A percentile compares a stretch with the other conserved stretches of the same genome.
Conservation (phyloP, 169 alveolate species). For the Cytauxzoon felis region DNA sequence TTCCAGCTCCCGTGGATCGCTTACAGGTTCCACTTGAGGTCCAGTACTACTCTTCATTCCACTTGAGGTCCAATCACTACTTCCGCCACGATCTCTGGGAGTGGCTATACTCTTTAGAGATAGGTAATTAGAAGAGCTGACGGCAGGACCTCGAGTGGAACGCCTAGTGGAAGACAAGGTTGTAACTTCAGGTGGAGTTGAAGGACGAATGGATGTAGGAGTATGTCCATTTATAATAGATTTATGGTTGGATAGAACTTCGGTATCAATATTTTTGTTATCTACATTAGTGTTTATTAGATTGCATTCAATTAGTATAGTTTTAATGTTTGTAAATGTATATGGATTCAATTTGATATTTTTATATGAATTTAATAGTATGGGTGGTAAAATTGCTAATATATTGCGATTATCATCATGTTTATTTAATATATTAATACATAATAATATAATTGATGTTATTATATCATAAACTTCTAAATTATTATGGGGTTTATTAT, state of each 20-base stretch:
- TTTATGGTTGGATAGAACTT: background rate
- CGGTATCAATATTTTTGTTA: background rate
- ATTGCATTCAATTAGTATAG: background rate
- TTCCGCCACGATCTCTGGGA: too few species aligned
- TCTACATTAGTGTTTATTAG: background rate
- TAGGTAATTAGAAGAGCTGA: too few species aligned
- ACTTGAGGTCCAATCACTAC: too few species aligned
- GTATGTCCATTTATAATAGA: background rate
- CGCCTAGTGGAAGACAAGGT: background rate
- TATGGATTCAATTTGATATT: too few species aligned
- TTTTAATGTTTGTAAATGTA: background rate
- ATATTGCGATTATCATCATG: background rate
- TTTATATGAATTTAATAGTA: background rate
- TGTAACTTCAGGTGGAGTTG: background rate
- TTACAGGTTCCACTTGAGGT: too few species aligned
- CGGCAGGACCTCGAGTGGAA: too few species aligned
- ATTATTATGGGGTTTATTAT: background rate
- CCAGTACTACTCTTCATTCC: too few species aligned
- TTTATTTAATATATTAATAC: background rate
- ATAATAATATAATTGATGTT: background rate
- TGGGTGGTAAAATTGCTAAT: background rate
- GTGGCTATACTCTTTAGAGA: too few species aligned
- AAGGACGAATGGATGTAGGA: background rate
- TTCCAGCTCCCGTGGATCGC: too few species aligned
- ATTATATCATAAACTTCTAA: conserved; percentile 14